A percentile compares a stretch with the other conserved stretches of the same genome.
Conservation (phyloP, 2,329 filamentous ascomycete genomes). For the Neonectria sp. region DNA sequence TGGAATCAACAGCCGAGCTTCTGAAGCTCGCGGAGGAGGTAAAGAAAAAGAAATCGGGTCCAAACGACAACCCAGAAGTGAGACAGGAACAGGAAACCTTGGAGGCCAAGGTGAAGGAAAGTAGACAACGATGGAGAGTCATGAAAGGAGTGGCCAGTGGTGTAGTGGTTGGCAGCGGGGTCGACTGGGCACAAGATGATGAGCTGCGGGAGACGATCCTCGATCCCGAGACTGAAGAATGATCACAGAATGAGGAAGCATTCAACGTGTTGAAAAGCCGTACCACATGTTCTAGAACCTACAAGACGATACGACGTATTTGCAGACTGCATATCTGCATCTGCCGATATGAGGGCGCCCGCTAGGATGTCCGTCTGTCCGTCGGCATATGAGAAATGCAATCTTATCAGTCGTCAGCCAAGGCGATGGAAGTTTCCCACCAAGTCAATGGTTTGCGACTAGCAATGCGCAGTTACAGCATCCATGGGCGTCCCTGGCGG, state of each 20-base stretch:
- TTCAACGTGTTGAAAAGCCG: slow-evolving; percentile 7
- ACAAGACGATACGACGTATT: slow-evolving; percentile 6
- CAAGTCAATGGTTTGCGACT: slow-evolving; percentile 29
- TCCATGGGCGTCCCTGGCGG: slow-evolving; percentile 12
- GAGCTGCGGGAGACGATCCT: slow-evolving; percentile 79
- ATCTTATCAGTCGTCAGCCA: slow-evolving; percentile 9
- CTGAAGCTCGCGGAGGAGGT: slow-evolving; percentile 73
- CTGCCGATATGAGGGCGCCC: slow-evolving; percentile 13
- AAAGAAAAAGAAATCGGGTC: slow-evolving; percentile 66
- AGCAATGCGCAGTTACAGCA: slow-evolving; percentile 37
- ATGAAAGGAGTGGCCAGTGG: slow-evolving; percentile 86
- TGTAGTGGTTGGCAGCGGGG: slow-evolving; percentile 83
- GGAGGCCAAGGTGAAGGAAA: slow-evolving; percentile 72
- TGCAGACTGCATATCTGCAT: neutral
- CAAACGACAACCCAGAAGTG: slow-evolving; percentile 67
- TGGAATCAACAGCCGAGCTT: slow-evolving; percentile 73
- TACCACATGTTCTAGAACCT: neutral
- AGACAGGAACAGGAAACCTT: slow-evolving; percentile 70
- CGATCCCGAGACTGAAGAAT: slow-evolving; percentile 69
- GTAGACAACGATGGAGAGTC: slow-evolving; percentile 78
- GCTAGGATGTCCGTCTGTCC: neutral
- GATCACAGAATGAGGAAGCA: slow-evolving; percentile 26
- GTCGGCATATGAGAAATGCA: neutral
- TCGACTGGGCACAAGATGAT: slow-evolving; percentile 84
- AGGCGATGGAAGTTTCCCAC: slow-evolving; percentile 9